Conservation (phyloP, 345 rosid species). For the Theobroma cacao region DNA sequence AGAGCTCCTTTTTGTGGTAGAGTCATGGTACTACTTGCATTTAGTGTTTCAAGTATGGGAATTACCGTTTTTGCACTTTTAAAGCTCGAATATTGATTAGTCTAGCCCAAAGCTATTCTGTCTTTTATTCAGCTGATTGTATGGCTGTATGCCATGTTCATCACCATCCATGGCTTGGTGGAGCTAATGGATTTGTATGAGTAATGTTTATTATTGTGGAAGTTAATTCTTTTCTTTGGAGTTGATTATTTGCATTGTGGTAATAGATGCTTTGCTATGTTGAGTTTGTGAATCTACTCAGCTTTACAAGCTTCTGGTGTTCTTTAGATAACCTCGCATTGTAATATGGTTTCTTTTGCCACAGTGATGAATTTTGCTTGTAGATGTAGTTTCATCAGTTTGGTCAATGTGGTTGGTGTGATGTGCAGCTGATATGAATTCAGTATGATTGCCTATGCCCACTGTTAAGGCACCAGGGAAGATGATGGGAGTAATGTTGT, state of each 20-base stretch:
- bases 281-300: neutral
- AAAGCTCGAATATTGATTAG: neutral
- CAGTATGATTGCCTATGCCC: neutral
- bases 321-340: neutral
- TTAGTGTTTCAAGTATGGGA: neutral
- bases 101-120: neutral
- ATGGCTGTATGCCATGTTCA: neutral
- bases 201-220: neutral
- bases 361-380: neutral
- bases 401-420: neutral
- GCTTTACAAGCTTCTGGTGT: neutral
- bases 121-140: neutral
- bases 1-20: slow-evolving; percentile 3
- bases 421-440: neutral
- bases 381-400: neutral
- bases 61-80: neutral
- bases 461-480: neutral
- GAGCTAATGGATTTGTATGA: neutral
- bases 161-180: too few relatives aligned
- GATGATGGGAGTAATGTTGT: neutral
- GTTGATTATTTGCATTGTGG: neutral
- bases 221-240: neutral
- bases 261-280: neutral
- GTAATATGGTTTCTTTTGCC: neutral
- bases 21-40: neutral